Conservation (phyloP, 208 protist species). For the Trypanosoma boissoni region DNA sequence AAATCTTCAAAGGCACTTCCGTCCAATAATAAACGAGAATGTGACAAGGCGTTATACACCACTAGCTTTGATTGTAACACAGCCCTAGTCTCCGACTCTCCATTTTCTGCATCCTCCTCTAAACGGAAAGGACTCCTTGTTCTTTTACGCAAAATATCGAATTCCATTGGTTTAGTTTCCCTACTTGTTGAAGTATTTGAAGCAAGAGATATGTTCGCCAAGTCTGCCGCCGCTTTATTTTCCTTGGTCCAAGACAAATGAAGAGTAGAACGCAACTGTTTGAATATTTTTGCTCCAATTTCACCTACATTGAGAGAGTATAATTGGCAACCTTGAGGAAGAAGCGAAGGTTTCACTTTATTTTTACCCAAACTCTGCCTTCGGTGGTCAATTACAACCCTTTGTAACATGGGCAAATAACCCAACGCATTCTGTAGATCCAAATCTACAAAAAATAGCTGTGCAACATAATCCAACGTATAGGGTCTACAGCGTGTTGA, state of each 20-base stretch:
- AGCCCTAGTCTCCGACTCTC: background rate
- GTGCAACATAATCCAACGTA: constrained; percentile 39
- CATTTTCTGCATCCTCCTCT: constrained; percentile 1
- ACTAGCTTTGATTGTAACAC: constrained; percentile 20
- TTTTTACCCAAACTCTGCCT: background rate
- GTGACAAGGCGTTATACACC: constrained; percentile 59
- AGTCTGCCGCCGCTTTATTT: background rate
- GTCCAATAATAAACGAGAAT: constrained; percentile 48
- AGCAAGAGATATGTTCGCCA: constrained; percentile 10
- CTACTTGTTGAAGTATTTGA: background rate
- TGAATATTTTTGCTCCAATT: constrained; percentile 16
- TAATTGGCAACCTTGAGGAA: constrained; percentile 21
- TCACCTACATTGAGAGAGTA: constrained; percentile 8
- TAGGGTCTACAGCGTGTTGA: constrained; percentile 67
- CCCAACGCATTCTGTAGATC: constrained; percentile 56
- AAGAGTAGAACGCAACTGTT: background rate
- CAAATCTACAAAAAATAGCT: constrained; percentile 61
- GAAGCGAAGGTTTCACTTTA: background rate
- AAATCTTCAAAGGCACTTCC: constrained; percentile 51
- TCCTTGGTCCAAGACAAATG: background rate
- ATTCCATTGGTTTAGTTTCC: background rate
- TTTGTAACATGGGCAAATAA: constrained; percentile 26
- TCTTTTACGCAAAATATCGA: constrained; percentile 21
- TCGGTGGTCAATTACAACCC: constrained; percentile 11
- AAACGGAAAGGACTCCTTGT: background rate